Evolutionary conservation across 2,329 filamentous ascomycete genomes (phyloP).

Genomic region (Ophiostoma pallidulum): DNA sequence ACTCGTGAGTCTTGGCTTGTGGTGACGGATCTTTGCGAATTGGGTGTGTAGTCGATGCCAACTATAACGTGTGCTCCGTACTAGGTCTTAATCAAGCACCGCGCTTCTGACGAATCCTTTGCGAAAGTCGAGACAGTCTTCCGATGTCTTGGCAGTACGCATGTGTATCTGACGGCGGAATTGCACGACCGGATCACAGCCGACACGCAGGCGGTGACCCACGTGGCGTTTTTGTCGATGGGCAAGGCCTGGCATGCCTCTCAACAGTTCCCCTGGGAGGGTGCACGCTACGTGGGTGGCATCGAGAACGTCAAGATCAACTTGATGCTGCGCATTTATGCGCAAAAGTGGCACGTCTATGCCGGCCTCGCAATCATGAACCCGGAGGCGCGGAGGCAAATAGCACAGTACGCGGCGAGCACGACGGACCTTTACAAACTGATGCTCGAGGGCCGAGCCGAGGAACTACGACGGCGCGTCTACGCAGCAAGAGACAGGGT

Average conservation of each 20-base stretch:
- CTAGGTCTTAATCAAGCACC: slow-evolving; percentile 79
- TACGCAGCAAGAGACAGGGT: slow-evolving; percentile 57
- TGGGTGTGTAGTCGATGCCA: neutral
- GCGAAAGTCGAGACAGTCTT: slow-evolving; percentile 72
- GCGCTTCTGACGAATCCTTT: slow-evolving; percentile 68
- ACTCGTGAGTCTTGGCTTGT: slow-evolving; percentile 48
- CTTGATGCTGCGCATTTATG: slow-evolving; percentile 91
- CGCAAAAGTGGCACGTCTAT: slow-evolving; percentile 99
- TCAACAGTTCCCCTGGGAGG: slow-evolving; percentile 93
- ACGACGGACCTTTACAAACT: slow-evolving; percentile 94
- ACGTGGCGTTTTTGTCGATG: slow-evolving; percentile 95
- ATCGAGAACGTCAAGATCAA: slow-evolving; percentile 99
- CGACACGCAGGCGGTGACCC: slow-evolving; percentile 95
- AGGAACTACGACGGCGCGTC: slow-evolving; percentile 65
- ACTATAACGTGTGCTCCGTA: neutral
- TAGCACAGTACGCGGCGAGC: slow-evolving; percentile 83
- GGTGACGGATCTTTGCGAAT: neutral
- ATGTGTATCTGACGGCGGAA: slow-evolving; percentile 76
- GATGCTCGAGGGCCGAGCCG: slow-evolving; percentile 77
- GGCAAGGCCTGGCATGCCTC: slow-evolving; percentile 96
- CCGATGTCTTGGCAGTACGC: slow-evolving; percentile 72
- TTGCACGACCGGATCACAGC: slow-evolving; percentile 96
- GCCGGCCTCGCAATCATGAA: slow-evolving; percentile 95
- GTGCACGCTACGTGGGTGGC: slow-evolving; percentile 87
- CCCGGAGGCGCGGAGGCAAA: slow-evolving; percentile 83